Percentiles rank a stretch among this genome's conserved stretches.
phyloP scores from a whole-genome alignment of 2,329 filamentous ascomycete species.

The Aureobasidium vineae region DNA sequence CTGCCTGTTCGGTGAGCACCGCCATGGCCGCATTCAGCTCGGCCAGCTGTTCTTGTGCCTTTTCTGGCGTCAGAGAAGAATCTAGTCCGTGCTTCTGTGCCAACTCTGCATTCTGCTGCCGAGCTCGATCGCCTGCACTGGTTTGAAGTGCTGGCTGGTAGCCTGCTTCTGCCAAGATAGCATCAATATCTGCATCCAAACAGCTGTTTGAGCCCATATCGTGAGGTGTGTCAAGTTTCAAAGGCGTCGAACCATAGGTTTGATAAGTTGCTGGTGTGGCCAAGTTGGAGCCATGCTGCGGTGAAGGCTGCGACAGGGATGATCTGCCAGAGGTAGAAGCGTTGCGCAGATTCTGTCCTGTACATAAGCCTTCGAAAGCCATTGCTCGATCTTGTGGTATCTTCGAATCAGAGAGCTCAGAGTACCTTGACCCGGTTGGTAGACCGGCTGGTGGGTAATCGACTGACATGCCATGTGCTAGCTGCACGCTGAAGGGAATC shows the following conservation, averaged over 20 bases:
- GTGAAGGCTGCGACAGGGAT: conserved; percentile 1
- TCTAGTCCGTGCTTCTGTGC: conserved; percentile 4
- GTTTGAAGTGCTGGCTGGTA: background rate
- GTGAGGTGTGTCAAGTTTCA: conserved; percentile 7
- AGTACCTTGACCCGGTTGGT: background rate
- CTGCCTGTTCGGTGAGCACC: background rate
- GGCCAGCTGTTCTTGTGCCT: conserved; percentile 11
- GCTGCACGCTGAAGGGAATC: conserved; percentile 31
- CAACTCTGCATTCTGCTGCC: conserved; percentile 1
- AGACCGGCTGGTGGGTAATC: background rate
- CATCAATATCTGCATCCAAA: background rate
- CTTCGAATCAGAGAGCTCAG: background rate
- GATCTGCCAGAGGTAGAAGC: background rate
- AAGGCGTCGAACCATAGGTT: background rate
- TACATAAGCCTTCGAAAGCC: background rate
- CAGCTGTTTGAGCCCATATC: background rate
- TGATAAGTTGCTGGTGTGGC: background rate
- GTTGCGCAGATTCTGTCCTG: background rate
- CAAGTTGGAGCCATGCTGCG: background rate
- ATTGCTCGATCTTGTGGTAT: background rate
- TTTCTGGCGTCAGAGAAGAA: conserved; percentile 1
- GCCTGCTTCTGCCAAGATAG: conserved; percentile 11
- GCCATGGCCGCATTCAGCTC: conserved; percentile 18
- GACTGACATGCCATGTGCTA: background rate
- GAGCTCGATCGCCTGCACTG: conserved; percentile 8